Percentiles rank a stretch among this genome's conserved stretches.
Evolutionary conservation across 2,329 filamentous ascomycete genomes (phyloP).

Genomic region (Exophiala mesophila): DNA sequence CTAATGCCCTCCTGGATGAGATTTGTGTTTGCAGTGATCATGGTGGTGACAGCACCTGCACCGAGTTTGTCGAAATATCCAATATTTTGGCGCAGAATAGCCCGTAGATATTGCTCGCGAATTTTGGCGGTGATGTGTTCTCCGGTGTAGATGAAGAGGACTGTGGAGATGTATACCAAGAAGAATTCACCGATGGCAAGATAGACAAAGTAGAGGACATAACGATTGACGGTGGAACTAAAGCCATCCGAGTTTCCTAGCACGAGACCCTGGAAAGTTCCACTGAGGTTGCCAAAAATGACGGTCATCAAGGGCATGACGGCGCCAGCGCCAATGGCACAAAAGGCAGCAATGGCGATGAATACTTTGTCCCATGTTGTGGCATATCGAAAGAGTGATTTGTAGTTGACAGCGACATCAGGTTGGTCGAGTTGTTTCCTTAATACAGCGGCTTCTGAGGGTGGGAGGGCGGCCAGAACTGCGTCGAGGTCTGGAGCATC

Average conservation of each 20-base stretch:
- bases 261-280: constrained; percentile 64
- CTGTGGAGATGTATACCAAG: constrained; percentile 71
- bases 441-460: constrained; percentile 62
- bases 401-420: constrained; percentile 58
- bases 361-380: constrained; percentile 61
- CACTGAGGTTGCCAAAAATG: constrained; percentile 71
- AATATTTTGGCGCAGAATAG: constrained; percentile 82
- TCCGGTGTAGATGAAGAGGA: constrained; percentile 84
- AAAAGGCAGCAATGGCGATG: constrained; percentile 56
- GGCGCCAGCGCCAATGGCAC: constrained; percentile 67
- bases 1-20: constrained; percentile 90
- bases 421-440: constrained; percentile 64
- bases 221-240: constrained; percentile 52
- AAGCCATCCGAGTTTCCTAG: constrained; percentile 52
- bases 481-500: constrained; percentile 42
- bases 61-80: constrained; percentile 91
- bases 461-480: constrained; percentile 58
- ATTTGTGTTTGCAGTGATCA: constrained; percentile 91
- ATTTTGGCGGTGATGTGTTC: constrained; percentile 76
- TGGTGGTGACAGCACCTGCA: constrained; percentile 86
- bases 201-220: constrained; percentile 81
- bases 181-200: constrained; percentile 76
- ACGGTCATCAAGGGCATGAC: constrained; percentile 73
- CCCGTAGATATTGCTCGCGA: constrained; percentile 75
- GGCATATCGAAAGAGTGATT: constrained; percentile 65